Evolutionary conservation across 78 protist genomes (phyloP).

Genomic region (Dictyostelium purpureum): DNA sequence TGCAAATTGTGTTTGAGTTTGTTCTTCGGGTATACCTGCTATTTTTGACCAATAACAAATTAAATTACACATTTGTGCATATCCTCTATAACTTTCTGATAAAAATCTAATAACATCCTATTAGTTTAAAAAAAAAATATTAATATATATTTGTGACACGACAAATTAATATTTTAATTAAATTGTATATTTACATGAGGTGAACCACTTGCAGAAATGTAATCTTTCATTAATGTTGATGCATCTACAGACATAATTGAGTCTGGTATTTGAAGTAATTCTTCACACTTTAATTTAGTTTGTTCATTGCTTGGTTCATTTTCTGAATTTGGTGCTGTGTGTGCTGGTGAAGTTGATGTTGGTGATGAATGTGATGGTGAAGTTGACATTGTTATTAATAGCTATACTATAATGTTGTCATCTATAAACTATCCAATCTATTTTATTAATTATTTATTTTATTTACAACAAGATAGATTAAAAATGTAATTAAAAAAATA

Average conservation of each 20-base stretch:
- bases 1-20: slow-evolving; percentile 4
- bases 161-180: too few relatives aligned
- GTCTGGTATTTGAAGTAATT: slow-evolving; percentile 23
- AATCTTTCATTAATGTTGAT: slow-evolving; percentile 44
- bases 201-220: slow-evolving; percentile 36
- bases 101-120: slow-evolving; percentile 70
- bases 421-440: too few relatives aligned
- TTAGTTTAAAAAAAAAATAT: not conserved
- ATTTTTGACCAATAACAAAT: slow-evolving; percentile 44
- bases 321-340: not conserved
- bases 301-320: not conserved
- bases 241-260: slow-evolving; percentile 64
- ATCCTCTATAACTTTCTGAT: slow-evolving; percentile 71
- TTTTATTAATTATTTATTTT: too few relatives aligned
- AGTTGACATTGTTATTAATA: not conserved
- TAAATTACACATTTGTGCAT: slow-evolving; percentile 78
- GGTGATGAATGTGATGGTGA: not conserved
- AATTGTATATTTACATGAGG: slow-evolving; percentile 22
- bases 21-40: slow-evolving; percentile 23
- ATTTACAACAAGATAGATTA: too few relatives aligned
- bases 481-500: not conserved
- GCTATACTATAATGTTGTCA: not conserved
- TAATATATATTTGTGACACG: too few relatives aligned
- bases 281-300: slow-evolving; percentile 10
- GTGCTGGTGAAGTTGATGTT: not conserved